Evolutionary conservation across 305 asterid species (phyloP), one percentile per base, ranked within the genome.

Genomic region (Coffea humblotiana): DNA sequence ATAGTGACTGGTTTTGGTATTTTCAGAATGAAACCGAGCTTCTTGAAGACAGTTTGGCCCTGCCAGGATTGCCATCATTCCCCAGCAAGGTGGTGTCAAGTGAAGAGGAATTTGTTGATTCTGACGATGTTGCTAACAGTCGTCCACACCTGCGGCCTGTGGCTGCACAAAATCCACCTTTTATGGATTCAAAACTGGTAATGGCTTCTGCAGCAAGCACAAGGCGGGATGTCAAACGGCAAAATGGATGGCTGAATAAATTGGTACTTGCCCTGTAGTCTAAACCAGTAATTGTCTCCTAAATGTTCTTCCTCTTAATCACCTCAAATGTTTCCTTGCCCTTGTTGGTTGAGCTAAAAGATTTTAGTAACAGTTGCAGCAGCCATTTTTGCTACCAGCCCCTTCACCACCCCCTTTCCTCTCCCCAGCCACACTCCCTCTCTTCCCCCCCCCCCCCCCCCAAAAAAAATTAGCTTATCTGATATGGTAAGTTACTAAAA

Each of bases 61-160:
- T 96, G 72, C 93, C 97, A 80, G 97, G 95, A 85, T 85, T 90
- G 80, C 97, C 89, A 25, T 88, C 97, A 86, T 91, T 92, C 84
- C 97, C 95, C 37, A 88, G 92, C 92, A 96, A 91, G 89, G 85
- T 82, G 76, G 97, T 82, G 70, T 96, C 98, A 75, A 96, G 98
- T 75, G 99, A 96, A 76, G 99, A 96, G 63, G 99, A 96, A 83
- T 92, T 88, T 84, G 85, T 92, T 70, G 99, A 96, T 85, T 96
- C 98, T 72, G 98, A 96, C 81, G 98, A 90, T 79, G 89, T 90
- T 83, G 90, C 92, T 74, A 87, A 87, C 81, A 91, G 93, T 83
- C 87, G 88, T 75, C 94, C 91, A 52, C 91, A 82, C 58, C 74
- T 81, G 77, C 90, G 87, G 61, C 82, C 88, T 45, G 82, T 83